Evolutionary conservation across 495 filamentous ascomycete genomes (phyloP), one percentile per base, ranked within the genome.

Genomic region (Daldinia bambusicola): DNA sequence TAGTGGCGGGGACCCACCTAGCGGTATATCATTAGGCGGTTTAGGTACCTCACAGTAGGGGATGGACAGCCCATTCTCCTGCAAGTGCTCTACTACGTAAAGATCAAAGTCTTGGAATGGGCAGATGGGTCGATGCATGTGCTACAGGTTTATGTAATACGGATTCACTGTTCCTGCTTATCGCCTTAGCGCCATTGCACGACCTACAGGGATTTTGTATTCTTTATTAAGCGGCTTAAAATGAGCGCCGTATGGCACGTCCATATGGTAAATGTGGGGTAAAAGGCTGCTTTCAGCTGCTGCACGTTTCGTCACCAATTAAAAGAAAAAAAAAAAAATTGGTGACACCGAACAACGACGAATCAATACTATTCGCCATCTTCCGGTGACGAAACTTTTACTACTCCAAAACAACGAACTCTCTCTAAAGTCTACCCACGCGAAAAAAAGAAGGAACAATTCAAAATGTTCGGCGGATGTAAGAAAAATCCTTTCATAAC

Each of bases 401-500:
- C 57, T 32, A 48, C 57, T 55, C 37, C 41, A 70, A 31, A 61
- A 48, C 45, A 61, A 62, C 16, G 18, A 51, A 20, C 37, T 48
- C 18, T 48, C 43, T 48, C 26, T 26, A 26, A 26, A 48, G 18
- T 48, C 43, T 18, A 48, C 18, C 18, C 8, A 22, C 43, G 9
- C 43, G 18, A 2, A 48, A 48, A 48, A 48, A 26, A 48, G 18
- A 22, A 63, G 22, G 32, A 53, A 43, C n/a, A 40, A 37, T 14
- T 22, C 72, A 83, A 76, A 34, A 84, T 84, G 82, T 84, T 84
- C 55, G 81, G 81, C 55, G 81, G 80, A 77, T 81, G 82, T 83
- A 74, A 70, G 81, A 61, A 4, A 67, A 9, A 56, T 12, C 53
- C 26, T 12, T 45, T 41, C 10, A 43, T 45, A 30, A 10, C 34